Evolutionary conservation across 2,329 filamentous ascomycete species (phyloP), one percentile per base, ranked within the genome.

Genomic region (Fusarium chaquense): DNA sequence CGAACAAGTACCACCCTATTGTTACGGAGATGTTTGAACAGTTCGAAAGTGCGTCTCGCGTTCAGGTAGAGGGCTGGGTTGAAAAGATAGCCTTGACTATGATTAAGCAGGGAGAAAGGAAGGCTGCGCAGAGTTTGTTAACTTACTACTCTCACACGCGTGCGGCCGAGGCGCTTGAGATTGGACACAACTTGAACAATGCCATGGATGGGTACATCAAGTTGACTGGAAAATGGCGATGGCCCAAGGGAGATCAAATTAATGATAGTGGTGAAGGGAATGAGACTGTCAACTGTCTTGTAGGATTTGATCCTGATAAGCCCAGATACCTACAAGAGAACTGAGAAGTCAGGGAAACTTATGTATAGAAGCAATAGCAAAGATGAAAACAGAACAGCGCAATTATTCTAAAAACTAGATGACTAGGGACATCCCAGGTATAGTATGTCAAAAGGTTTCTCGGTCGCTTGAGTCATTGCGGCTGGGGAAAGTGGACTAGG

Each of bases 191-290:
- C 0, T 5, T 73, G 43, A 73, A 66, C 4, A 63, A 66, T 32
- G 72, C 71, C 35, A 22, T 73, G n/a, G 72, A 71, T 18, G 67
- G 65, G 0, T 73, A 73, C n/a, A 74, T 74, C 20, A 74, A 73
- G 30, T 38, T 73, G 36, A 62, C 67, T 0, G 62, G 72, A 1
- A 71, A 62, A 35, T 73, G 72, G 72, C 61, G 53, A 15, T 44
- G 52, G 6, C 72, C 72, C 1, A 50, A 63, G 28, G 69, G 72
- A 2, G 65, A 62, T n/a, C 54, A 74, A 32, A 73, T 73, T 9
- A 73, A 73, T 35, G 72, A 74, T 38, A 54, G 67, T 7, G 72
- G 72, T 8, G 60, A 74, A 18, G 72, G 72, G 1, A 72, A 64
- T 0, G 72, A 73, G 43, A 73, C 72, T 2, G 71, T 73, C 0